Percentiles rank a stretch among this genome's conserved stretches.
phyloP scores from a whole-genome alignment of 805 yeast species.

The Wickerhamiella kurtzmanii region DNA sequence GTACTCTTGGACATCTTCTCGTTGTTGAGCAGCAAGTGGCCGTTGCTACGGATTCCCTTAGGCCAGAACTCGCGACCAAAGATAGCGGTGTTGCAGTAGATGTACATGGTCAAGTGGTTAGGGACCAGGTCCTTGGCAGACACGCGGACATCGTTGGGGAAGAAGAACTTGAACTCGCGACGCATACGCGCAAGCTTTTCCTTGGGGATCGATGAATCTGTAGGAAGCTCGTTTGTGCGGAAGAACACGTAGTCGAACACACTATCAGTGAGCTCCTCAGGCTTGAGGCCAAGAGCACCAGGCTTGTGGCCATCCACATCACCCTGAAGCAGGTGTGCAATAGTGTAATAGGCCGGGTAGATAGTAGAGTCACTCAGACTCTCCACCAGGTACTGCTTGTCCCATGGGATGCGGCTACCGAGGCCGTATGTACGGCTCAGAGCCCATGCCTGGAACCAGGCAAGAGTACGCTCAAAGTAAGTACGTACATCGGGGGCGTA shows the following conservation, averaged over 20 bases:
- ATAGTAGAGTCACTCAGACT: conserved; percentile 91
- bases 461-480: conserved; percentile 86
- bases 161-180: conserved; percentile 92
- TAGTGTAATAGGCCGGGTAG: conserved; percentile 89
- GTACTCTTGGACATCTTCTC: conserved; percentile 97
- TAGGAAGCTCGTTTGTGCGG: conserved; percentile 44
- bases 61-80: conserved; percentile 93
- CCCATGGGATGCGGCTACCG: conserved; percentile 96
- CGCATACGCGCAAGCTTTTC: conserved; percentile 60
- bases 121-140: conserved; percentile 97
- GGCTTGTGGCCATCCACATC: conserved; percentile 69
- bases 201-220: conserved; percentile 42
- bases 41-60: conserved; percentile 82
- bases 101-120: conserved; percentile 90
- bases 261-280: conserved; percentile 82
- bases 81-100: conserved; percentile 82
- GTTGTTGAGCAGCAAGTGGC: conserved; percentile 88
- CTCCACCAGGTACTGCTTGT: conserved; percentile 81
- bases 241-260: conserved; percentile 85
- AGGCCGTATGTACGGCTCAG: conserved; percentile 92
- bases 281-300: conserved; percentile 61
- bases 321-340: conserved; percentile 69
- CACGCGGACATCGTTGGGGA: conserved; percentile 82
- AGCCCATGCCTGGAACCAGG: conserved; percentile 98
- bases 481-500: conserved; percentile 73